phyloP scores from a whole-genome alignment of 495 filamentous ascomycete species.

The Aspergillus baeticus region DNA sequence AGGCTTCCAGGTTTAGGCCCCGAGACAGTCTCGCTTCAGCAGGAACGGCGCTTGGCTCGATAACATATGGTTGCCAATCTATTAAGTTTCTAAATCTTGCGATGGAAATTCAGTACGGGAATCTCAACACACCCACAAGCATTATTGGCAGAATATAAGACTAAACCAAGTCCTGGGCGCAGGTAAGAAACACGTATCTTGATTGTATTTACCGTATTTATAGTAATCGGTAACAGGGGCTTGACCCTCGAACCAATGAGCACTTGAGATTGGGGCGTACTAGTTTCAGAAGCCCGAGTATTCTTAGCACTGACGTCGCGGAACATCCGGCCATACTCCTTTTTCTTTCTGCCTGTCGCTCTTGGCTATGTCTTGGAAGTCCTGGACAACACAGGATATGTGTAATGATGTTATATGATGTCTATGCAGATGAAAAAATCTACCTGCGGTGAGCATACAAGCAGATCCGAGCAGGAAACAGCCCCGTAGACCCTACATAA shows the following conservation, averaged over 20 bases:
- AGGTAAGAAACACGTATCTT: neutral
- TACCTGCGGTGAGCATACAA: neutral
- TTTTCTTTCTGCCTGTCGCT: neutral
- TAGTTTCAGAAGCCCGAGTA: conserved; percentile 15
- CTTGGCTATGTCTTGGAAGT: neutral
- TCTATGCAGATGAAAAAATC: too few relatives aligned
- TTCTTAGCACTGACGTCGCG: conserved; percentile 3
- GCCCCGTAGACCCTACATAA: neutral
- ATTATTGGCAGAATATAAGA: conserved; percentile 18
- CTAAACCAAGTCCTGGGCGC: neutral
- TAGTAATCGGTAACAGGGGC: neutral
- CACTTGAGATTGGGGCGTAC: neutral
- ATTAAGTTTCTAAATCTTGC: too few relatives aligned
- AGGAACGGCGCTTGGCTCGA: too few relatives aligned
- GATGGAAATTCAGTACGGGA: too few relatives aligned
- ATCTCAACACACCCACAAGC: too few relatives aligned
- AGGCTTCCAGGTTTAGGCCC: too few relatives aligned
- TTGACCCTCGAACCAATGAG: neutral
- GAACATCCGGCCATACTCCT: neutral
- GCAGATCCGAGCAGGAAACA: neutral
- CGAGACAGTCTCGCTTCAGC: too few relatives aligned
- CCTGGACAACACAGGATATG: neutral
- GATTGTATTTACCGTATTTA: neutral
- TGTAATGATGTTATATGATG: too few relatives aligned
- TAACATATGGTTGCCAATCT: too few relatives aligned